phyloP scores from a whole-genome alignment of 140 eudicot species.

The Senecio squalidus region DNA sequence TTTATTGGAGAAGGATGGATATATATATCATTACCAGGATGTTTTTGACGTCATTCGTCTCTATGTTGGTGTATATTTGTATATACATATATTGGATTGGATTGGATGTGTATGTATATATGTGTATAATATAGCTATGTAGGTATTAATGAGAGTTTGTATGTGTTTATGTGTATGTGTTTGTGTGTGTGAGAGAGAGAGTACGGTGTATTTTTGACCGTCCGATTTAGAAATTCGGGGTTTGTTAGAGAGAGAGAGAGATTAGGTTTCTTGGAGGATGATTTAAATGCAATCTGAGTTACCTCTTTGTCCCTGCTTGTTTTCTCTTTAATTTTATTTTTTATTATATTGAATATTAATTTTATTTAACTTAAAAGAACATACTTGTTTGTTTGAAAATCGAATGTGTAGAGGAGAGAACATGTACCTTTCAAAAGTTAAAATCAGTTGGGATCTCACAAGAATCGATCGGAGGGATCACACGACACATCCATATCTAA shows the following conservation, averaged over 20 bases:
- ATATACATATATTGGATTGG: not conserved
- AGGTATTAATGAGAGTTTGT: constrained; percentile 1
- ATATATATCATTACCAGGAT: constrained; percentile 8
- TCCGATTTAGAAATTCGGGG: constrained; percentile 15
- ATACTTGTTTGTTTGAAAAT: not conserved
- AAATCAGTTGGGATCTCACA: too few relatives aligned
- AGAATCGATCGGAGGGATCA: too few relatives aligned
- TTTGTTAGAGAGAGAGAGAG: constrained; percentile 23
- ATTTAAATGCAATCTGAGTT: constrained; percentile 39
- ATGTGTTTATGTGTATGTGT: not conserved
- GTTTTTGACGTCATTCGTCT: constrained; percentile 21
- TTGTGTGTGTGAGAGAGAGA: constrained; percentile 8
- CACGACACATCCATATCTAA: too few relatives aligned
- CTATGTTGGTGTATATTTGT: constrained; percentile 16
- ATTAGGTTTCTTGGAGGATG: constrained; percentile 18
- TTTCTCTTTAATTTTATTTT: not conserved
- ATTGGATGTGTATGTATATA: not conserved
- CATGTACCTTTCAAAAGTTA: too few relatives aligned
- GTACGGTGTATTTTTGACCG: constrained; percentile 8
- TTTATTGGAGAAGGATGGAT: constrained; percentile 14
- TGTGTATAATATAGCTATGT: not conserved
- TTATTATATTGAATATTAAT: not conserved
- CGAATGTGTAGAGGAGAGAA: too few relatives aligned
- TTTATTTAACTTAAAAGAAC: not conserved
- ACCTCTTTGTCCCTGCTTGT: constrained; percentile 33